phyloP scores from a whole-genome alignment of 805 yeast genomes.

The Suhomyces xylopsoci region DNA sequence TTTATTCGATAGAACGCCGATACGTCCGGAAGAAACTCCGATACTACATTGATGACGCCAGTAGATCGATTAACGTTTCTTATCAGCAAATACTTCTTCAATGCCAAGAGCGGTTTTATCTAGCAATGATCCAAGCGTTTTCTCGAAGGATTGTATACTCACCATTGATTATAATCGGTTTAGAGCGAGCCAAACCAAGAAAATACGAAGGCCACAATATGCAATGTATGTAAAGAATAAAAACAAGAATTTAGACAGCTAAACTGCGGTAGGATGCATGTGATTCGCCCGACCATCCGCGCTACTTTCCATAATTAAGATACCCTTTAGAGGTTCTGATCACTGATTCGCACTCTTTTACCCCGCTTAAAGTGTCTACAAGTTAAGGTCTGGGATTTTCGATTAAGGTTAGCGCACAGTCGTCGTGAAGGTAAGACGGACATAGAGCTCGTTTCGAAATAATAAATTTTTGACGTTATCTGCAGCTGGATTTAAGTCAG shows the following conservation, averaged over 20 bases:
- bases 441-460: background rate
- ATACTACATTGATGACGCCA: background rate
- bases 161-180: background rate
- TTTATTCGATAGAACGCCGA: background rate
- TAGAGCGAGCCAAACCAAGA: background rate
- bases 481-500: background rate
- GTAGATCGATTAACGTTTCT: background rate
- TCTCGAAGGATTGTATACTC: background rate
- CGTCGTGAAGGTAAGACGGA: background rate
- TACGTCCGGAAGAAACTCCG: background rate
- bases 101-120: slow-evolving; percentile 7
- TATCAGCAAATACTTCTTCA: slow-evolving; percentile 9
- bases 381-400: background rate
- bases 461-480: background rate
- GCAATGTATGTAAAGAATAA: background rate
- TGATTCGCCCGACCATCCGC: background rate
- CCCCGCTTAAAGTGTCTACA: background rate
- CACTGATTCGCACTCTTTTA: background rate
- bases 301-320: background rate
- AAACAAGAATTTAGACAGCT: background rate
- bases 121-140: slow-evolving; percentile 5
- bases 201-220: background rate
- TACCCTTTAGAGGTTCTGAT: background rate
- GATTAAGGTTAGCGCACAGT: background rate
- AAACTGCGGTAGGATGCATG: background rate